Evolutionary conservation across 371 early-diverging fungal genomes (phyloP), one percentile per base, ranked within the genome.

Genomic region (Sporodiniella umbellata): DNA sequence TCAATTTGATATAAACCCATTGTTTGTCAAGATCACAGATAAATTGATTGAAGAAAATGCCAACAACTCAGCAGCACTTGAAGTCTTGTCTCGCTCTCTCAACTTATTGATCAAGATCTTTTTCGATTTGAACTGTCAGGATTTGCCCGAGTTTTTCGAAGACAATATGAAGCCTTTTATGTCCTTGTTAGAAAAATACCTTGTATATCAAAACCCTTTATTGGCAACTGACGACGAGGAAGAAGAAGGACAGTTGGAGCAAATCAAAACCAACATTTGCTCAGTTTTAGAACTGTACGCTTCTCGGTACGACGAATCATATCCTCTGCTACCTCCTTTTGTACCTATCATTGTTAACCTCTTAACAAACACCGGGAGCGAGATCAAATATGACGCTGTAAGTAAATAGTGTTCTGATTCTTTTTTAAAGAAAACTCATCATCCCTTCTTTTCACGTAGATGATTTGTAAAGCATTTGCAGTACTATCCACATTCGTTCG

Each of bases 91-190:
- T 47, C 84, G 90, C 51, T 81, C 87, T 11, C 58, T 98, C 38
- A 69, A 83, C 45, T 76, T 94, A 6, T 56, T 95, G 53, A 78
- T 83, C 52, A 90, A 96, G 66, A 89, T 98, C 40, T 98, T 82
- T 66, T 93, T 90, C 57, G 87, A 87, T 62, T 67, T 96, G 46
- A 96, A 93, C 64, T 93, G 83, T 64, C 96, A 96, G 64, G 99
- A 99, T 73, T 68, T 96, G 35, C 97, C 97, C 11, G 94, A 91
- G 53, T 95, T 92, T 70, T 96, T 96, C 56, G 98, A 96, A 58
- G 95, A 96, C 59, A 78, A 95, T 63, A 81, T 90, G 71, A 66
- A 60, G 6, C 67, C 75, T 42, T 94, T 93, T 51, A 84, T 93
- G 88, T 59, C 60, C 5, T 65, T 91, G 18, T 84, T 97, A 56